Base-by-base conservation (phyloP, 2,329 filamentous ascomycete species). In the Hawksworthiomyces lignivorus region DNA sequence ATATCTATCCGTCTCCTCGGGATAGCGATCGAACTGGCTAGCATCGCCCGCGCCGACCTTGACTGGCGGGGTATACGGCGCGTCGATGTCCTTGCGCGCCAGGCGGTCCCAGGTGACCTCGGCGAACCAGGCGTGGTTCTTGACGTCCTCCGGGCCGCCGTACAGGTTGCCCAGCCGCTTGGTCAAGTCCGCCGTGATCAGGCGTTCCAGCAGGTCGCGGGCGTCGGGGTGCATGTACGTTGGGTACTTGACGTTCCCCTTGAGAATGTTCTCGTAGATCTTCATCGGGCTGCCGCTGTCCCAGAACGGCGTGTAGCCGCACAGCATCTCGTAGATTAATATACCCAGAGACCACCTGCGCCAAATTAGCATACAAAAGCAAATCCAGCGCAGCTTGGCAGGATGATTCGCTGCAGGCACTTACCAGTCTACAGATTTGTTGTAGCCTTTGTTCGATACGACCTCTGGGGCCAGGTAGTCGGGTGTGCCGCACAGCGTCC, bases 221-320 rank as follows among this genome's bases (percentile, higher is more conserved):
- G 92, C 92, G 59, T 97, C 92, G 1, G 84, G 81, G 59, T 97
- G 87, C 56, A 98, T 86, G 62, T 97, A 98, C 6, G 86, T 83
- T 41, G 92, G 92, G 61, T 97, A 98, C 67, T 96, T 97, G 63
- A 98, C 86, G 55, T 85, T 83, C 46, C 90, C 92, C 58, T 88
- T 89, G 50, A 98, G 77, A 56, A 98, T 98, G 62, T 98, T 98
- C 69, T 98, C 92, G 68, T 98, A 98, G 57, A 98, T 98, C 67
- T 95, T 96, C 79, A 98, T 94, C 3, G 92, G 90, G 33, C 87
- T 95, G 42, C 90, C 92, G 55, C 86, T 87, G 62, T 98, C 92
- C 90, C 92, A 98, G 70, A 98, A 98, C 5, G 92, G 92, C 5
- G 92, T 98, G 65, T 96, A 98, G 21, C 92, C 92, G 60, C 92